Evolutionary conservation across 805 yeast genomes (phyloP).

Genomic region (Candida anglica): DNA sequence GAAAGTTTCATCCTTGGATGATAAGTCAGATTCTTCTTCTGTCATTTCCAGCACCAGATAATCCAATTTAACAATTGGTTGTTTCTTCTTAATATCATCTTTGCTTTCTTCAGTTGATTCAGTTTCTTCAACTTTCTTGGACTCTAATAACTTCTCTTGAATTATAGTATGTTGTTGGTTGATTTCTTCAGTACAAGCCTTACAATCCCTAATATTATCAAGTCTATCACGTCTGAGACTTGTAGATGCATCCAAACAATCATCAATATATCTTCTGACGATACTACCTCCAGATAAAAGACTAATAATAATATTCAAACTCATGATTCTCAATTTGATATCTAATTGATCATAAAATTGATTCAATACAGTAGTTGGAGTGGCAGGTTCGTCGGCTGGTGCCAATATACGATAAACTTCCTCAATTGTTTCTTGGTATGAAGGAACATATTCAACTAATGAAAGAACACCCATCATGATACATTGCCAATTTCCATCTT

Average conservation of each 20-base stretch:
- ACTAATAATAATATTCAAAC: slow-evolving; percentile 60
- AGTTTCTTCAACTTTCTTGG: neutral
- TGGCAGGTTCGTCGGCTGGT: slow-evolving; percentile 49
- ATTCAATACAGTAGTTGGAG: slow-evolving; percentile 43
- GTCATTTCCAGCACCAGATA: slow-evolving; percentile 32
- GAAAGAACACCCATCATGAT: slow-evolving; percentile 70
- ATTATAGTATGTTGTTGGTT: slow-evolving; percentile 25
- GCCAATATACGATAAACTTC: slow-evolving; percentile 53
- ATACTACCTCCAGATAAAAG: slow-evolving; percentile 54
- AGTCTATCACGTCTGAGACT: slow-evolving; percentile 61
- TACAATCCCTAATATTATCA: slow-evolving; percentile 62
- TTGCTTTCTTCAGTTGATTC: neutral
- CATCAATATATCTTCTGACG: slow-evolving; percentile 63
- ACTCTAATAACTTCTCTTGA: slow-evolving; percentile 11
- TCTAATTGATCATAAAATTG: slow-evolving; percentile 56
- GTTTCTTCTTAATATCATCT: slow-evolving; percentile 3
- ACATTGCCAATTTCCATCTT: slow-evolving; percentile 83
- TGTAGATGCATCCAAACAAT: slow-evolving; percentile 61
- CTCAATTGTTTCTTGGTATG: slow-evolving; percentile 46
- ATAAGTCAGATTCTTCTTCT: slow-evolving; percentile 33
- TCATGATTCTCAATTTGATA: slow-evolving; percentile 49
- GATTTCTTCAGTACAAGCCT: slow-evolving; percentile 48
- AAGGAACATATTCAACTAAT: slow-evolving; percentile 53
- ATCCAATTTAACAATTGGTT: slow-evolving; percentile 5
- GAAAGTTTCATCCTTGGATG: slow-evolving; percentile 40